Conservation (phyloP, 179 eudicot genomes). For the Patellifolia procumbens region DNA sequence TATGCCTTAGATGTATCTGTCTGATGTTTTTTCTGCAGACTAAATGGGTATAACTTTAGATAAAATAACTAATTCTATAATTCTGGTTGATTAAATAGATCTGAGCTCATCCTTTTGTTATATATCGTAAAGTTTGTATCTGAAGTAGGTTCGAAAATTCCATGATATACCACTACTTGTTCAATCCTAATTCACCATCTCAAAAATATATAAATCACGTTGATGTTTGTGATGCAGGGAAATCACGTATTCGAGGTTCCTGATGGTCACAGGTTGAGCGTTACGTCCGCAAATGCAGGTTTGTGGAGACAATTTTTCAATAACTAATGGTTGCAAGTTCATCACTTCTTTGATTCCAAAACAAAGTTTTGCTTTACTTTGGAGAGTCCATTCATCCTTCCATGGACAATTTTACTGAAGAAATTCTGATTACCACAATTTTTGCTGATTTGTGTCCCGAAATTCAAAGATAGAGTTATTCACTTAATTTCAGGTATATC, state of each 20-base stretch:
- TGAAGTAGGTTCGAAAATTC: conserved; percentile 3
- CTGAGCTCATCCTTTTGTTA: background rate
- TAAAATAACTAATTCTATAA: background rate
- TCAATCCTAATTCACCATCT: background rate
- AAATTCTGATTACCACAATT: background rate
- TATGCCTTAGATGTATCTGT: background rate
- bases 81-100: background rate
- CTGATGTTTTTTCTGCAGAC: background rate
- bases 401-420: background rate
- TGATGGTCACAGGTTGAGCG: conserved; percentile 70
- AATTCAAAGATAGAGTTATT: background rate
- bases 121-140: background rate
- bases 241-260: conserved; percentile 90
- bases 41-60: background rate
- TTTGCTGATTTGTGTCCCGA: too few species aligned
- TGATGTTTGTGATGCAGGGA: conserved; percentile 60
- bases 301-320: conserved; percentile 9
- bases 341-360: background rate
- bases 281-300: conserved; percentile 76
- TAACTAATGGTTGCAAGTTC: background rate
- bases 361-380: background rate
- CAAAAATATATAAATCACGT: background rate
- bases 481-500: conserved; percentile 55
- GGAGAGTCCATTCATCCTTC: background rate
- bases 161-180: background rate